phyloP scores from a whole-genome alignment of 2,329 filamentous ascomycete genomes.

The Ustulina deusta region DNA sequence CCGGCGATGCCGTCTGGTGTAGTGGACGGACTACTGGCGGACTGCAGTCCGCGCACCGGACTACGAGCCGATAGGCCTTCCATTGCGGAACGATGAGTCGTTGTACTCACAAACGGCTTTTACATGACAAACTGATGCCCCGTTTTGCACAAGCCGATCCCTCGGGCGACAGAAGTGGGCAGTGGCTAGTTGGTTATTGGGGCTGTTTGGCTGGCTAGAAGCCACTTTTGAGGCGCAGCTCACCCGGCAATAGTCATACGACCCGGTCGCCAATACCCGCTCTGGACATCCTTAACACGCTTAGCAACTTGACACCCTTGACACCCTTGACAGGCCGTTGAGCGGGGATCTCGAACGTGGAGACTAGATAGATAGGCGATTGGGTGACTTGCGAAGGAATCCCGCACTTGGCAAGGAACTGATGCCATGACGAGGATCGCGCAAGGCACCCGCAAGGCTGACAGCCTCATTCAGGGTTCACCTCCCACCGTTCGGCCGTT shows the following conservation, averaged over 20 bases:
- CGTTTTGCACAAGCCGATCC: conserved; percentile 22
- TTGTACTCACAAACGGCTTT: conserved; percentile 20
- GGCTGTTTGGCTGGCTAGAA: conserved; percentile 38
- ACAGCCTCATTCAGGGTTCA: conserved; percentile 35
- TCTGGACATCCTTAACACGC: conserved; percentile 19
- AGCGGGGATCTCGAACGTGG: conserved; percentile 31
- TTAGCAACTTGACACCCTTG: conserved; percentile 15
- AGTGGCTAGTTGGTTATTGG: conserved; percentile 29
- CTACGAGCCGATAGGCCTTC: conserved; percentile 33
- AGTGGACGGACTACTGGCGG: conserved; percentile 34
- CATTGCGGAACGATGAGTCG: conserved; percentile 19
- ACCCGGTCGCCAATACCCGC: conserved; percentile 39
- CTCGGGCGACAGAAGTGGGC: conserved; percentile 17
- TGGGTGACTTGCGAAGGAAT: conserved; percentile 50
- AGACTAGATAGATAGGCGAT: conserved; percentile 46
- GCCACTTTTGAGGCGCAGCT: conserved; percentile 50
- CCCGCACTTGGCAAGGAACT: conserved; percentile 29
- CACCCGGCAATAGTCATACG: conserved; percentile 43
- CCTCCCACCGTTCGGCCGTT: conserved; percentile 12
- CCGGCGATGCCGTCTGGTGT: conserved; percentile 46
- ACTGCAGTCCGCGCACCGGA: conserved; percentile 29
- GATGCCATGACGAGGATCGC: conserved; percentile 24
- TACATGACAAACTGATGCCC: conserved; percentile 17
- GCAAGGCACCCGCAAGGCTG: conserved; percentile 41
- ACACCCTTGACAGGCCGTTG: conserved; percentile 24